phyloP scores from a whole-genome alignment of 306 rosid genomes.

The Castanea mollissima region DNA sequence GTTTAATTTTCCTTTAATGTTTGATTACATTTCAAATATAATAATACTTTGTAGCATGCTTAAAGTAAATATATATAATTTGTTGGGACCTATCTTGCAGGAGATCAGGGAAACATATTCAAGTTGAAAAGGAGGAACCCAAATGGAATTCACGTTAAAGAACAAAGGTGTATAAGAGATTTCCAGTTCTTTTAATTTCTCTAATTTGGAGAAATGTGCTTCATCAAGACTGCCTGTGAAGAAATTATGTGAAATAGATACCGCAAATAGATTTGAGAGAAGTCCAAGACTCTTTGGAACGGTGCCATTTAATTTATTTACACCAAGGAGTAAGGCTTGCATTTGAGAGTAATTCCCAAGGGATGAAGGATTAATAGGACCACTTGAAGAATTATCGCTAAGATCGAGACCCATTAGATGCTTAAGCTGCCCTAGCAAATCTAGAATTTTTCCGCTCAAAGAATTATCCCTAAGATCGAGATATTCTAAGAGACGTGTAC shows the following conservation, averaged over 20 bases:
- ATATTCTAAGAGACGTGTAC: too few relatives aligned
- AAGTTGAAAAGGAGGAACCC: conserved; percentile 24
- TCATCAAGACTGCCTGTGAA: not conserved
- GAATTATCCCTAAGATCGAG: too few relatives aligned
- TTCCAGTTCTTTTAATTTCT: not conserved
- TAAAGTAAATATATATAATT: too few relatives aligned
- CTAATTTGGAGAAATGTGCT: conserved; percentile 11
- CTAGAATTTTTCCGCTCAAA: not conserved
- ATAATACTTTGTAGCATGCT: too few relatives aligned
- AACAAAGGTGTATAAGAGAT: not conserved
- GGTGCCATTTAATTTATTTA: not conserved
- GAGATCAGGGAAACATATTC: not conserved
- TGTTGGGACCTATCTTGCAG: not conserved
- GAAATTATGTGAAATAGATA: not conserved
- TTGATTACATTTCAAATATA: too few relatives aligned
- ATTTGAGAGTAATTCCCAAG: not conserved
- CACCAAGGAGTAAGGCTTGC: not conserved
- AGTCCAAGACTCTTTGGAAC: not conserved
- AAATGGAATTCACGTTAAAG: not conserved
- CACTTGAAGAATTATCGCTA: not conserved
- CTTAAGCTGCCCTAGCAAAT: not conserved
- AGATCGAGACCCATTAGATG: not conserved
- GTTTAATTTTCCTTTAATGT: too few relatives aligned
- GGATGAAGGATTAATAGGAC: not conserved
- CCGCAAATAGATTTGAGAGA: not conserved